These are phyloP conservation scores for Tuber aestivum DNA, from an alignment of 495 filamentous ascomycete genomes.

Conservation along the genomic window DNA sequence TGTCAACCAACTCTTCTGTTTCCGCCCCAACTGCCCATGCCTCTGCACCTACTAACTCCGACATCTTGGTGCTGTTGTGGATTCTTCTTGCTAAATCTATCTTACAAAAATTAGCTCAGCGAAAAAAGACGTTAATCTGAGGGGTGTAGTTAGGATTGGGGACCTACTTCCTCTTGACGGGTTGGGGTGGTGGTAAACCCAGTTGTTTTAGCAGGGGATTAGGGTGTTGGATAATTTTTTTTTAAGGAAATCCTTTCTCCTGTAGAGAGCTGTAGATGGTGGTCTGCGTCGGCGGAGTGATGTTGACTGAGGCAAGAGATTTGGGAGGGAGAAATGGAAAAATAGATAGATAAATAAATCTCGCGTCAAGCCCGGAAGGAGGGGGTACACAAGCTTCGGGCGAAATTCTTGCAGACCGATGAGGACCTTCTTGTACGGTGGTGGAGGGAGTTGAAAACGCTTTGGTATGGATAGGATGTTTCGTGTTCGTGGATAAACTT, in stretches of 20 bases:
- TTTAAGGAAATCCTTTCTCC: too few species aligned
- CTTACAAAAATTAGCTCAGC: neutral
- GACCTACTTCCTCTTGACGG: neutral
- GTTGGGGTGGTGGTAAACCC: neutral
- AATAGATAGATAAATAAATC: neutral
- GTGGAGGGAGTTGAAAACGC: neutral
- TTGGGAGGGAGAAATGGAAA: neutral
- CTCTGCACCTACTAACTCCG: neutral
- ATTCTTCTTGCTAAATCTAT: neutral
- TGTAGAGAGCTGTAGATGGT: neutral
- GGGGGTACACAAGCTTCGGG: neutral
- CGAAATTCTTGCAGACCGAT: neutral
- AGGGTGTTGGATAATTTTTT: neutral
- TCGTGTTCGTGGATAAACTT: neutral
- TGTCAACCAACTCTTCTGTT: neutral
- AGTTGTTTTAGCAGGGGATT: neutral
- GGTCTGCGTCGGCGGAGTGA: neutral
- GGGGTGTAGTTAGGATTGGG: neutral
- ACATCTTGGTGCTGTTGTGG: neutral
- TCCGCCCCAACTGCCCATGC: neutral
- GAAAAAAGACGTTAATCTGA: neutral
- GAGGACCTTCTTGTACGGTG: neutral
- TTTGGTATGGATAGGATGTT: neutral
- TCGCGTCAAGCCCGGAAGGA: neutral
- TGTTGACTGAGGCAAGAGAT: neutral